phyloP scores from a whole-genome alignment of 768 basidiomycete species.

The Suillus sp. region DNA sequence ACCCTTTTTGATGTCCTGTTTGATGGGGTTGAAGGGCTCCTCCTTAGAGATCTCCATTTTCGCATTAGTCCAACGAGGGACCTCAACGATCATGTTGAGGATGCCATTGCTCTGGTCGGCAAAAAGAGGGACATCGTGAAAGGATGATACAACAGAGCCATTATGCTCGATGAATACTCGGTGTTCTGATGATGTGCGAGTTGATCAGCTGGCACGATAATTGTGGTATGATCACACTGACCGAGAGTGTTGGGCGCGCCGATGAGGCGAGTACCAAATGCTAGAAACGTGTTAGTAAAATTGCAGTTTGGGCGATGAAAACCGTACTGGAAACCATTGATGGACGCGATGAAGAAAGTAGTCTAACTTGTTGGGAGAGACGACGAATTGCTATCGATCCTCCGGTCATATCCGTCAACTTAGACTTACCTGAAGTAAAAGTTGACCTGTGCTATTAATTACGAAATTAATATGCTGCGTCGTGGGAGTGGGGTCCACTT shows the following conservation, averaged over 20 bases:
- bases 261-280: conserved; percentile 74
- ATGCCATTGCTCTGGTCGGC: conserved; percentile 93
- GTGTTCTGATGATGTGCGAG: conserved; percentile 65
- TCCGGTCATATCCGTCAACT: conserved; percentile 32
- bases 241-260: conserved; percentile 94
- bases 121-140: conserved; percentile 98
- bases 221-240: conserved; percentile 38
- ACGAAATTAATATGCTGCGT: not conserved
- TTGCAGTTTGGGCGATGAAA: conserved; percentile 13
- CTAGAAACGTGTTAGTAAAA: conserved; percentile 38
- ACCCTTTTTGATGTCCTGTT: conserved; percentile 98
- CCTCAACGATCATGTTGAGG: conserved; percentile 98
- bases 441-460: not conserved
- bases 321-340: conserved; percentile 43
- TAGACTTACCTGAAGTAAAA: conserved; percentile 8
- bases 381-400: conserved; percentile 34
- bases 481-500: not conserved
- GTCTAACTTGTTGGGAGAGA: conserved; percentile 64
- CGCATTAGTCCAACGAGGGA: conserved; percentile 99
- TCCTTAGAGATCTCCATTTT: conserved; percentile 99
- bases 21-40: conserved; percentile 99
- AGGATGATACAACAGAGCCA: conserved; percentile 79
- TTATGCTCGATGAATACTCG: conserved; percentile 93
- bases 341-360: conserved; percentile 43
- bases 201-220: conserved; percentile 23